These are phyloP conservation scores for Trichophyton equinum DNA, from an alignment of 2,329 filamentous ascomycete species.

Conservation along the genomic window DNA sequence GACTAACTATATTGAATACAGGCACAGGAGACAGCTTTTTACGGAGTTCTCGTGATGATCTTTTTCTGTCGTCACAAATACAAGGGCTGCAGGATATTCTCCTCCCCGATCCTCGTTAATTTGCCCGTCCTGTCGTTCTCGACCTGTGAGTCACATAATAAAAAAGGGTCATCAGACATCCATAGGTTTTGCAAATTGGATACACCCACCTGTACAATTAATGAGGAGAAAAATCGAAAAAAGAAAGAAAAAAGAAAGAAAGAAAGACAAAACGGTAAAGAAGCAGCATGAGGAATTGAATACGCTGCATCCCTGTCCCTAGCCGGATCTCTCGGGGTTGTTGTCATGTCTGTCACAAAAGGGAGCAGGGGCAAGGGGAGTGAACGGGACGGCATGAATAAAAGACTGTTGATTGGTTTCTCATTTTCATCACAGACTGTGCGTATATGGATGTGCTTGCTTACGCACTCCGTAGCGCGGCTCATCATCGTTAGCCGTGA, in stretches of 20 bases:
- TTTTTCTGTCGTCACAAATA: background rate
- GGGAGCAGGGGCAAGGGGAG: background rate
- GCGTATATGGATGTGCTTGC: background rate
- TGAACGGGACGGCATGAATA: background rate
- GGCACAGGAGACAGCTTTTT: background rate
- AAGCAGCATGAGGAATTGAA: background rate
- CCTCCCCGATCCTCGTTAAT: background rate
- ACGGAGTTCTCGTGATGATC: background rate
- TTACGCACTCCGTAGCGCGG: background rate
- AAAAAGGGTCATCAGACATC: background rate
- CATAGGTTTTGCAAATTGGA: background rate
- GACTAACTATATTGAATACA: background rate
- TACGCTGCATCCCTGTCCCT: background rate
- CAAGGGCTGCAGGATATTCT: slow-evolving; percentile 1
- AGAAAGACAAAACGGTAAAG: too few species aligned
- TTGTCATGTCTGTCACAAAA: background rate
- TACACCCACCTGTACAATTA: background rate
- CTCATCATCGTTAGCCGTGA: background rate
- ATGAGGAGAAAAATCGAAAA: background rate
- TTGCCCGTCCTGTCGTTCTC: slow-evolving; percentile 1
- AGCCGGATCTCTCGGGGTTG: background rate
- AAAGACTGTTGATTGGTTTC: background rate
- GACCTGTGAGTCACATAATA: background rate
- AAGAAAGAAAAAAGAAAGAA: background rate
- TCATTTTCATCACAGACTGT: too few species aligned